Conservation (phyloP, 192 early-diverging fungal species). For the Spizellomyces sp. region DNA sequence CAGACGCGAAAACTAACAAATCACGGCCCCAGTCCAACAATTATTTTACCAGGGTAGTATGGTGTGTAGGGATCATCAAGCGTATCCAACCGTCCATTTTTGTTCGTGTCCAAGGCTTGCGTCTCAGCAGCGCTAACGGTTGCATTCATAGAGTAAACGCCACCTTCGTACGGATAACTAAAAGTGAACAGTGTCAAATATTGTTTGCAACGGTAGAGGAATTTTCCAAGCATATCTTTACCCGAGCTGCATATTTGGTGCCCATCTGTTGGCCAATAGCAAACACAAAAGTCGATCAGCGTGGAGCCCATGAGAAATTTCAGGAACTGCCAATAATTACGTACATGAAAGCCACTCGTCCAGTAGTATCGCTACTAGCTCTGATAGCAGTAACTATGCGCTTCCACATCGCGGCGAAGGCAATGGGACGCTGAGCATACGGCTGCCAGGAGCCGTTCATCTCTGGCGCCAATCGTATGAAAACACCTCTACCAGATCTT, state of each 20-base stretch:
- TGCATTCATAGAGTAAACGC: constrained; percentile 8
- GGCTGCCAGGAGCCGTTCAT: constrained; percentile 50
- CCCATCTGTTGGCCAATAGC: constrained; percentile 15
- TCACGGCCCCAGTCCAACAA: too few species aligned
- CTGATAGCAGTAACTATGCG: constrained; percentile 35
- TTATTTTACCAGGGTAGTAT: constrained; percentile 47
- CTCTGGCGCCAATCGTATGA: constrained; percentile 47
- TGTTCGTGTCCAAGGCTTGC: constrained; percentile 49
- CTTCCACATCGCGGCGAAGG: constrained; percentile 32
- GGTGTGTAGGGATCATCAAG: constrained; percentile 52
- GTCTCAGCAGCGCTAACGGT: constrained; percentile 29
- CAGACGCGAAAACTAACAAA: not conserved
- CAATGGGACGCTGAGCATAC: constrained; percentile 33
- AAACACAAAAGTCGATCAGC: too few species aligned
- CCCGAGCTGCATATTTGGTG: constrained; percentile 39
- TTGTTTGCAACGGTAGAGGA: too few species aligned
- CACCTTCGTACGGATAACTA: constrained; percentile 35
- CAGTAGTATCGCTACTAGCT: not conserved
- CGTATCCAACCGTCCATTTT: constrained; percentile 37
- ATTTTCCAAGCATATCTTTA: too few species aligned
- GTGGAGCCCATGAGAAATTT: too few species aligned
- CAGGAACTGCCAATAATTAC: too few species aligned
- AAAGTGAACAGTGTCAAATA: too few species aligned
- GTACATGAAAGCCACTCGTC: constrained; percentile 31
- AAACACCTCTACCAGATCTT: constrained; percentile 32